Evolutionary conservation across 1,139 yeast genomes (phyloP), one percentile per base, ranked within the genome.

Genomic region (Lizanozyma gosingica): DNA sequence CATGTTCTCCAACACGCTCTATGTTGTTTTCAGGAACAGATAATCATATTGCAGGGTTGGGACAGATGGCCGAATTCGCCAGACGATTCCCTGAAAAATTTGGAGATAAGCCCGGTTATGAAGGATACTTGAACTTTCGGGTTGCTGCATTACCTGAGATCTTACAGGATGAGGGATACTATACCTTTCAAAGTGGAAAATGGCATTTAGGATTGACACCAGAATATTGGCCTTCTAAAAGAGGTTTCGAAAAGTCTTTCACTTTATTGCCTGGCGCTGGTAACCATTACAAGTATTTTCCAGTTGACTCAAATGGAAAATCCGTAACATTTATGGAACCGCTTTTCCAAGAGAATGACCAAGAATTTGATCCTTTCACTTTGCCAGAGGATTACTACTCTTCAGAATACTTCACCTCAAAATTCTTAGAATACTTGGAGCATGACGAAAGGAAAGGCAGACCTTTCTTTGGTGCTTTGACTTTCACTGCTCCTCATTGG

Each of bases 401-500:
- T 34, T 63, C 78, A 1, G 56, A 64, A 22, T 63, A 54, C 43
- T 76, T 63, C 53, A 72, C 79, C 4, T 63, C 63, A 40, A 71
- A 63, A 46, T 65, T 66, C 14, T 49, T 73, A 37, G 67, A 67
- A 37, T 65, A 56, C 38, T 51, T 69, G 40, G 46, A 57, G 4
- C 48, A 48, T 27, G 55, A 61, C 27, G 56, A 59, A 14, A 45
- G 71, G 37, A 45, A 50, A 2, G 67, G 56, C n/a, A 54, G 68
- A 45, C 81, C 81, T 6, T 76, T 73, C 45, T 71, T 74, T 46
- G 78, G 77, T 1, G 56, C 63, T 37, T 54, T 76, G 42, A 74
- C 81, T 2, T 75, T 71, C 46, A 74, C 80, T 3, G 80, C 81
- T 1, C 81, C 81, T 2, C 81, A 76, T 51, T 76, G 81, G 81